Evolutionary conservation across 148 eudicot genomes (phyloP), one percentile per base, ranked within the genome.

Genomic region (Nyssa sinensis): DNA sequence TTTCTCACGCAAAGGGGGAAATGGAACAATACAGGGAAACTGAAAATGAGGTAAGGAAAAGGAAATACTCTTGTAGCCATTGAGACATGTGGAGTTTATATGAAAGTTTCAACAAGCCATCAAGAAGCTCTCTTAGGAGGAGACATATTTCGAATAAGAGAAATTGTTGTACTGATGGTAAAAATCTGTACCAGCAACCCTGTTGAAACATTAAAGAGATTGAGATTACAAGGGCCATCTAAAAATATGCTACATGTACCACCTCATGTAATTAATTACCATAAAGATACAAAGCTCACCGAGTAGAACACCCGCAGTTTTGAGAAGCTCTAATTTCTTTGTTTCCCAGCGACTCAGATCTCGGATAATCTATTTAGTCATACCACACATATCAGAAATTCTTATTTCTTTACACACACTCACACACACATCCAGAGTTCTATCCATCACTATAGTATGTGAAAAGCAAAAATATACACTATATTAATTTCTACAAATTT

Each of bases 91-190:
- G n/a, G 14, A 27, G 62, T 29, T 17, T 33, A 59, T 37, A 16
- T 39, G 59, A 0, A 69, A 59, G 68, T 61, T 62, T 24, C 69
- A 70, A 25, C 49, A 73, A 58, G 59, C 27, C 78, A 64, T 88
- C 75, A 88, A 19, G 84, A n/a, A 70, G 84, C 81, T 79, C 81
- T 81, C 73, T 90, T 88, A 39, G 91, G 89, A 53, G 86, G 89
- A 79, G 94, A 90, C 91, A 88, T 90, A 72, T 87, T 88, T 39
- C 77, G 67, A 53, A 86, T 78, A 6, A 90, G 80, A 64, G 88
- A 84, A 1, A 64, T 58, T 27, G 91, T 84, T 5, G 90, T 90
- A 16, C 76, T 71, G 24, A 83, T 73, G 6, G 86, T 53, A 44
- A 81, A 39, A 62, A 84, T 80, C 81, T 83, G 86, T 53, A 82